Base-by-base conservation (phyloP, 371 early-diverging fungal species). In the Mortierella sp. region DNA sequence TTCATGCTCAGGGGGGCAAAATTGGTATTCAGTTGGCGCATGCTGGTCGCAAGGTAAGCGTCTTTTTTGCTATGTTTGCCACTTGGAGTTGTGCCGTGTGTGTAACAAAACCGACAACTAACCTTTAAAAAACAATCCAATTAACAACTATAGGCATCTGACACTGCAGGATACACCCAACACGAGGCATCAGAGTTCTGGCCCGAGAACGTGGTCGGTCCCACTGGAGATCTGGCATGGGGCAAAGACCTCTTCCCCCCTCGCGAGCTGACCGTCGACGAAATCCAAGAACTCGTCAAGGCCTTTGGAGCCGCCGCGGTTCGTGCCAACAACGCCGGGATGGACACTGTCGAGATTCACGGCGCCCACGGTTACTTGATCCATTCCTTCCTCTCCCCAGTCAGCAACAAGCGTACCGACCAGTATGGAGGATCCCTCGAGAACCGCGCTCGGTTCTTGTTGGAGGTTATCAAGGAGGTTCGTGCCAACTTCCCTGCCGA, bases 311-410 rank as follows among this genome's bases (percentile, higher is more conserved):
- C 91, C 24, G 94, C 96, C 43, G 95, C 96, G 6, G 72, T 83
- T 28, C 90, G 95, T 14, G 94, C 95, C 19, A 88, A 92, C n/a
- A 82, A 92, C 77, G 96, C 95, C 9, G 98, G 96, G 0, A 95
- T 97, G 86, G 96, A 98, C 73, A 93, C 93, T 0, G 80, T 97
- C 19, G 97, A 98, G 83, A 89, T 98, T 57, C 98, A 98, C 78
- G 92, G 91, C 61, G 85, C 79, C 1, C 93, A 92, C 80, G 95
- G 96, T 5, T 97, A 96, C 87, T 88, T 97, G 67, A 74, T 96
- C 67, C 90, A 92, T 82, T 89, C 90, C 75, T 98, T 98, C 83
- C 86, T 96, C 28, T 95, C 95, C 34, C 95, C 96, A 5, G 81
- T 94, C 26, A 89, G 93, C 48, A 98, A 98, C 88, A 79, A 91